Base-by-base conservation (phyloP, 1,284 basidiomycete genomes). In the Tilletia caries region DNA sequence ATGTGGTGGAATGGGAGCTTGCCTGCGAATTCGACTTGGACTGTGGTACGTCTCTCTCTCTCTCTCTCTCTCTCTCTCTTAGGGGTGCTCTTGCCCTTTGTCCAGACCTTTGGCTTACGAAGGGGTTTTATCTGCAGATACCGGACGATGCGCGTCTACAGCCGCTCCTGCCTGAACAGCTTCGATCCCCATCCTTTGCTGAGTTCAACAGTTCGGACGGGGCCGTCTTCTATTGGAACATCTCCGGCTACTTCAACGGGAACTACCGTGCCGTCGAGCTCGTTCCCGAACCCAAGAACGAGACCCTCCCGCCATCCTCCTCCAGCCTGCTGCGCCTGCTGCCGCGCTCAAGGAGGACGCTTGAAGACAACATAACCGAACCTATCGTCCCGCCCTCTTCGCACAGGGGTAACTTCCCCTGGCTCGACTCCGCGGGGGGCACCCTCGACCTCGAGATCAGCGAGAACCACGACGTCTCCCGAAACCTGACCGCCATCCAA, bases 361-460 rank as follows among this genome's bases (percentile, higher is more conserved):
- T 29, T 29, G n/a, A 34, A 5, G 20, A 18, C 58, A 62, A 62
- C 18, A 18, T 15, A 4, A 34, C 58, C 58, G 32, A 62, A 37
- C 29, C 58, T 3, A 62, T 12, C 32, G 18, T 62, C 20, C 32
- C 32, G n/a, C 27, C 12, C 15, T 20, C 34, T n/a, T n/a, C n/a
- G n/a, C n/a, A n/a, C 29, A 27, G 58, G 20, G 58, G 58, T 29
- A 62, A 62, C 29, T 62, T 62, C 32, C 58, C 58, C 15, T 62
- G 58, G 58, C 58, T 62, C n/a, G 58, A 62, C 18, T 4, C 32
- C 29, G 58, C 58, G 6, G 58, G 58, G 12, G 58, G 58, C 10
- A 62, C 58, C 2, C 10, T 62, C 29, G 58, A 62, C 20, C 18
- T 62, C 58, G 58, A 62, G 33, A 62, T 62, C 58, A 62, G 58